Evolutionary conservation across 768 basidiomycete species (phyloP).

Genomic region (Holtermannia corniformis): DNA sequence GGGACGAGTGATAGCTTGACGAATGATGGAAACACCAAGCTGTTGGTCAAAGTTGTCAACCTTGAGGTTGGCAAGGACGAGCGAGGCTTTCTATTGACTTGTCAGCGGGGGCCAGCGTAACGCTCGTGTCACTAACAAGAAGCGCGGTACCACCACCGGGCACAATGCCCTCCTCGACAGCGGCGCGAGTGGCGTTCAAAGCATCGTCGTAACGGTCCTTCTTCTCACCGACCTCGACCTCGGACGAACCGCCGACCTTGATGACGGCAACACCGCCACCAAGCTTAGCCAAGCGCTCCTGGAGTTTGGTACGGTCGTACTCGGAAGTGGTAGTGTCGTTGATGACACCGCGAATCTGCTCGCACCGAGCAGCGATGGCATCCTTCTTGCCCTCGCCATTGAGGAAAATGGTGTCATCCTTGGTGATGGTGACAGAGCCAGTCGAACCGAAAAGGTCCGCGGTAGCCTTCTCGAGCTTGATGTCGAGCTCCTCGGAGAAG

Average conservation of each 20-base stretch:
- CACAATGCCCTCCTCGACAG: conserved; percentile 96
- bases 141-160: conserved; percentile 93
- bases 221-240: conserved; percentile 98
- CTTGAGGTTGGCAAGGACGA: conserved; percentile 53
- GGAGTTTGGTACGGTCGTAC: conserved; percentile 87
- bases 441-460: conserved; percentile 81
- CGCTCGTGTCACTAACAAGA: conserved; percentile 44
- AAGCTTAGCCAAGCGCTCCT: conserved; percentile 93
- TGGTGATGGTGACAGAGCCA: conserved; percentile 86
- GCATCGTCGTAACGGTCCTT: conserved; percentile 98
- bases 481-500: conserved; percentile 92
- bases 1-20: conserved; percentile 71
- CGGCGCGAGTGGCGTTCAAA: conserved; percentile 93
- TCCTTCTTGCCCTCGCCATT: conserved; percentile 90
- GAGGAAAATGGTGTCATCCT: conserved; percentile 93
- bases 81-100: conserved; percentile 37
- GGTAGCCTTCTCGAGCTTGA: conserved; percentile 88
- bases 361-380: conserved; percentile 81
- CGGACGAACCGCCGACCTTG: conserved; percentile 85
- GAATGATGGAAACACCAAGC: conserved; percentile 87
- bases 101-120: conserved; percentile 3
- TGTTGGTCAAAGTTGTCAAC: conserved; percentile 95
- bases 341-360: conserved; percentile 82
- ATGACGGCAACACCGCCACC: conserved; percentile 96
- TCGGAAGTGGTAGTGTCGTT: conserved; percentile 77